Evolutionary conservation across 2,329 filamentous ascomycete genomes (phyloP), one percentile per base, ranked within the genome.

Genomic region (Penicillium sp.): DNA sequence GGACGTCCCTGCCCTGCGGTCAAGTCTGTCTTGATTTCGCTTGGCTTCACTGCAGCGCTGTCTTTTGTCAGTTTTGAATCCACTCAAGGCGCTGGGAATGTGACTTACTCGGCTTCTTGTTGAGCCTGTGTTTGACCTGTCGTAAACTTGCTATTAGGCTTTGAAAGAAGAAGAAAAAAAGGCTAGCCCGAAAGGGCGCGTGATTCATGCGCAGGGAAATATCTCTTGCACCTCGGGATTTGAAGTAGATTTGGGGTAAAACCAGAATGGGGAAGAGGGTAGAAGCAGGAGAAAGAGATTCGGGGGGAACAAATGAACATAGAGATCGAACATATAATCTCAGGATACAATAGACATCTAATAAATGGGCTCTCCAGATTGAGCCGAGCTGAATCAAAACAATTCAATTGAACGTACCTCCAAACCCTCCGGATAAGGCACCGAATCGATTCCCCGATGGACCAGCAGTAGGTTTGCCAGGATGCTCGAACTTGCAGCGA

Each of bases 1-100:
- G 93, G 93, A 9, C 83, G 82, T 59, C 94, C 90, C 23, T 81
- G 79, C 6, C 74, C 74, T 23, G 65, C 60, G 0, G 81, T 84
- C 45, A 95, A 79, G 69, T 95, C 91, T 52, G 76, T 75, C 59
- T 82, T 81, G 65, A 95, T 87, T 2, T 75, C 76, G 0, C 84
- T 83, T 41, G 76, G 75, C n/a, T 76, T 83, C 40, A 92, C 73
- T 44, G 75, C 80, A 70, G 85, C 81, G 55, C 78, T 81, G 68
- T 58, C 13, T 63, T 54, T 41, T 49, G 55, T 73, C 70, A 66
- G 58, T 50, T 36, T 16, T 16, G 44, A 21, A 57, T 63, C 57
- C 55, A 41, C 47, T 29, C 25, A n/a, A 41, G 16, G 4, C 10
- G 9, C 33, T 10, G 25, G 10, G 48, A 16, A 40, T 13, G 4